phyloP scores from a whole-genome alignment of 2,329 filamentous ascomycete genomes.

The Fusarium ambrosium region DNA sequence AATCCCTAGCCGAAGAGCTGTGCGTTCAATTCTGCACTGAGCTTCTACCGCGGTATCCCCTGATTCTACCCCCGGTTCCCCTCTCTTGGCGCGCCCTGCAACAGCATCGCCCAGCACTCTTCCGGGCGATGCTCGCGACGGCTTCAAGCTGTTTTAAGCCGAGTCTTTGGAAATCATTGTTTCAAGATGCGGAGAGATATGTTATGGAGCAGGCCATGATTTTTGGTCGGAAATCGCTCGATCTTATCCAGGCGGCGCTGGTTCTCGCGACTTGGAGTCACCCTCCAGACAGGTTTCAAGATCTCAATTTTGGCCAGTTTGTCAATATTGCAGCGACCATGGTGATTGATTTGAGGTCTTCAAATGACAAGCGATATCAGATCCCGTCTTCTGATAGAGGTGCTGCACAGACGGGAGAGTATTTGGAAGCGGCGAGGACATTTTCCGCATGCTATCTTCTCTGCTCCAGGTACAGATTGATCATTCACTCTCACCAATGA shows the following conservation, averaged over 20 bases:
- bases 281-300: conserved; percentile 23
- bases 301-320: conserved; percentile 35
- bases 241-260: conserved; percentile 30
- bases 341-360: conserved; percentile 31
- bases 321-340: conserved; percentile 34
- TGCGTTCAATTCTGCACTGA: conserved; percentile 17
- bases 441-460: conserved; percentile 23
- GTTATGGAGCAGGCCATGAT: conserved; percentile 28
- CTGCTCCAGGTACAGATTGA: conserved; percentile 14
- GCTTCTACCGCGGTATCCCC: conserved; percentile 13
- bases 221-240: conserved; percentile 28
- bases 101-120: conserved; percentile 15
- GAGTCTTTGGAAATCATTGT: conserved; percentile 15
- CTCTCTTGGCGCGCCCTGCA: conserved; percentile 3
- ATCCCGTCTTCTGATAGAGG: not conserved
- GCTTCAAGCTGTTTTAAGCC: conserved; percentile 19
- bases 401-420: not conserved
- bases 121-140: conserved; percentile 18
- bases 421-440: conserved; percentile 9
- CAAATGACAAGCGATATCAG: conserved; percentile 22
- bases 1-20: conserved; percentile 6
- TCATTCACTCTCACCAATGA: too few relatives aligned
- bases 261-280: conserved; percentile 33
- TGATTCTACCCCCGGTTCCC: conserved; percentile 12
- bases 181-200: conserved; percentile 26